Evolutionary conservation across 2,329 filamentous ascomycete species (phyloP).

Genomic region (Orbilia brochopaga): DNA sequence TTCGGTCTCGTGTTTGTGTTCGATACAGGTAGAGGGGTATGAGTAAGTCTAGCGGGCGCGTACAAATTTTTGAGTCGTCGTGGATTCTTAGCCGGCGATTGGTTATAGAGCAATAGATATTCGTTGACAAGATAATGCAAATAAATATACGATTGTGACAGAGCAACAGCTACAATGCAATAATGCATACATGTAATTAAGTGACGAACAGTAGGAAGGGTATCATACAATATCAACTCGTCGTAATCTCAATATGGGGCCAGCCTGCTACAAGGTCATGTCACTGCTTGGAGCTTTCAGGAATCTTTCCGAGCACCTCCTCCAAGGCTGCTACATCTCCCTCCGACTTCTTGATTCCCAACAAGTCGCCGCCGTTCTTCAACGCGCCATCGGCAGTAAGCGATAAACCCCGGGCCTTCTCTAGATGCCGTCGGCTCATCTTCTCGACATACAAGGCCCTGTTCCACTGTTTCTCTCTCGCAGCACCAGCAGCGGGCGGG

Average conservation of each 20-base stretch:
- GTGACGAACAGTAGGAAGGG: background rate
- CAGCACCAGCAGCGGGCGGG: constrained; percentile 56
- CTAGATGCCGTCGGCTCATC: constrained; percentile 76
- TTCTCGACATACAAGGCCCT: constrained; percentile 82
- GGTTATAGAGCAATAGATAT: too few relatives aligned
- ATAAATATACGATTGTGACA: background rate
- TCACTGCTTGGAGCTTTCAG: constrained; percentile 42
- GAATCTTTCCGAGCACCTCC: constrained; percentile 58
- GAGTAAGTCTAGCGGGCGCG: too few relatives aligned
- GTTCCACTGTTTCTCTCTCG: constrained; percentile 70
- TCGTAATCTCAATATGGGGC: too few relatives aligned
- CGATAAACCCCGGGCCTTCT: constrained; percentile 72
- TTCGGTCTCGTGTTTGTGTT: too few relatives aligned
- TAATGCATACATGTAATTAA: background rate
- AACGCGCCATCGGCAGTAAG: constrained; percentile 68
- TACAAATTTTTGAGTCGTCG: too few relatives aligned
- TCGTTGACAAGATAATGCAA: too few relatives aligned
- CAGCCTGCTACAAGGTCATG: too few relatives aligned
- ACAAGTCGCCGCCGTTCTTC: constrained; percentile 62
- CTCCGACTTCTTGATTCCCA: constrained; percentile 55
- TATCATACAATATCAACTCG: background rate
- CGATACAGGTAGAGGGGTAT: too few relatives aligned
- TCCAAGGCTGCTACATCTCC: constrained; percentile 55
- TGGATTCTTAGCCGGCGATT: too few relatives aligned
- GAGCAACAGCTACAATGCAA: too few relatives aligned